phyloP scores from a whole-genome alignment of 139 green algal species.

The Pleodorina starrii region DNA sequence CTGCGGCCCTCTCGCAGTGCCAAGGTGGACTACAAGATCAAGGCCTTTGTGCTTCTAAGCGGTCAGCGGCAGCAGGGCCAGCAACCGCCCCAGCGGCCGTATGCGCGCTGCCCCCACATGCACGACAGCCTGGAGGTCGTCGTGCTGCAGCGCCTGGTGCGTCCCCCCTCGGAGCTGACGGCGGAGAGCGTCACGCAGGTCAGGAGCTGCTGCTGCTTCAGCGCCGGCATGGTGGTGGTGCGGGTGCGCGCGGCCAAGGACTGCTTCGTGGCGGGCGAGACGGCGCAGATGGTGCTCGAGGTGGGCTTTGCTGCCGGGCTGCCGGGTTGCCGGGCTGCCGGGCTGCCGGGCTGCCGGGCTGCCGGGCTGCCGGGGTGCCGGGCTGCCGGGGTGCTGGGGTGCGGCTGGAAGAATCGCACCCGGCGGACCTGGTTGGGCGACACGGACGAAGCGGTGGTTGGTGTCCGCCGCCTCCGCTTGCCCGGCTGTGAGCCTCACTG shows the following conservation, averaged over 20 bases:
- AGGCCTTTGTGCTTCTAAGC: neutral
- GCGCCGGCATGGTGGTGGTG: neutral
- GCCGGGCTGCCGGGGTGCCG: too few species aligned
- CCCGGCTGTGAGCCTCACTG: too few species aligned
- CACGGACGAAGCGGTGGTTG: too few species aligned
- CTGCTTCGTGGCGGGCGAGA: neutral
- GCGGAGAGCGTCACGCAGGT: neutral
- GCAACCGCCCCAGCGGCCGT: too few species aligned
- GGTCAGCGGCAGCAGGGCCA: too few species aligned
- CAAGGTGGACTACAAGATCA: neutral
- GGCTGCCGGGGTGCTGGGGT: too few species aligned
- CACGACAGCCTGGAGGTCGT: neutral
- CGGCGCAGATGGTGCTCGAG: constrained; percentile 8
- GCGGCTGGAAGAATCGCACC: too few species aligned
- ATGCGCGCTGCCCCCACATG: neutral
- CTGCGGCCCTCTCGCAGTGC: neutral
- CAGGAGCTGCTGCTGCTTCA: neutral
- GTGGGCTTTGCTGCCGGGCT: neutral
- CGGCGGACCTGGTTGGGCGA: neutral
- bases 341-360: too few species aligned
- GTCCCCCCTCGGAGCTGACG: neutral
- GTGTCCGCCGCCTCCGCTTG: too few species aligned
- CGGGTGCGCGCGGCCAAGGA: neutral
- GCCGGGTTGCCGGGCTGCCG: too few species aligned
- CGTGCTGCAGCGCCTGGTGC: neutral